phyloP scores from a whole-genome alignment of 2,329 filamentous ascomycete species.

The Ceratocystis papillata region DNA sequence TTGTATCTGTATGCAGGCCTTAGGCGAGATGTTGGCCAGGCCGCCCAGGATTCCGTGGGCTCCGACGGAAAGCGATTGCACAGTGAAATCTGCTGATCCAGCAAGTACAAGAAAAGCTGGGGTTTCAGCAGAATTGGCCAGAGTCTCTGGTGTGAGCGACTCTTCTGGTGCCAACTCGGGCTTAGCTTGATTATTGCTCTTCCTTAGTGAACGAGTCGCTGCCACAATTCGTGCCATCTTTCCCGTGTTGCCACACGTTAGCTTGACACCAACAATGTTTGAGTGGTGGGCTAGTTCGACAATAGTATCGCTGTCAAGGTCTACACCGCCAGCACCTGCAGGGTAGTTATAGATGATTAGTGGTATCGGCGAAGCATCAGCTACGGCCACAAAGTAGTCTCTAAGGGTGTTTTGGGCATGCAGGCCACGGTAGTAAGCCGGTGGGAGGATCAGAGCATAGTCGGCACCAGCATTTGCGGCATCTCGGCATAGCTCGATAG shows the following conservation, averaged over 20 bases:
- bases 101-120: conserved; percentile 35
- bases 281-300: conserved; percentile 41
- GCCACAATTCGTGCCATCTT: conserved; percentile 44
- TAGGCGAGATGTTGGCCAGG: conserved; percentile 34
- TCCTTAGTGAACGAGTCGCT: conserved; percentile 31
- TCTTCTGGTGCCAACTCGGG: not conserved
- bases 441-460: conserved; percentile 64
- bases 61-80: conserved; percentile 34
- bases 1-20: conserved; percentile 32
- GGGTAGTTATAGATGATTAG: conserved; percentile 56
- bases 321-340: conserved; percentile 45
- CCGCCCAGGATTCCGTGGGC: conserved; percentile 36
- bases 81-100: conserved; percentile 37
- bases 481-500: conserved; percentile 57
- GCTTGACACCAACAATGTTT: conserved; percentile 53
- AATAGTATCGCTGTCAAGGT: conserved; percentile 48
- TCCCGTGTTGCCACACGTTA: conserved; percentile 54
- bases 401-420: conserved; percentile 44
- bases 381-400: conserved; percentile 52
- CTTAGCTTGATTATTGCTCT: not conserved
- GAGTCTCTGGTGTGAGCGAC: not conserved
- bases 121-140: conserved; percentile 17
- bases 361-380: conserved; percentile 47
- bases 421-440: conserved; percentile 61
- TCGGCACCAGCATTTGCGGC: conserved; percentile 60